A percentile compares a stretch with the other conserved stretches of the same genome.
Evolutionary conservation across 805 yeast genomes (phyloP).

Genomic region (Suhomyces vadensis): DNA sequence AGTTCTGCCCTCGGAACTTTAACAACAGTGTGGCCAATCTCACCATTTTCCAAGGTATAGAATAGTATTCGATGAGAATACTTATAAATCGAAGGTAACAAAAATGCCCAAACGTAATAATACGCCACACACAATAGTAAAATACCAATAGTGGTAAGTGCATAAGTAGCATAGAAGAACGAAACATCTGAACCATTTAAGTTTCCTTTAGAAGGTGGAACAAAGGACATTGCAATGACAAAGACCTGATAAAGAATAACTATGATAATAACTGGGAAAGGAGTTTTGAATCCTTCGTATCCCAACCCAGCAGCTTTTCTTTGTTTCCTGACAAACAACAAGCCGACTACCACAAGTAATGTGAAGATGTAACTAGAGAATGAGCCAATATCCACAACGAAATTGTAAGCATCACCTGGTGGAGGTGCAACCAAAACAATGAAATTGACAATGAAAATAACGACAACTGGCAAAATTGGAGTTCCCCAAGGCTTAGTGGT

Average conservation of each 20-base stretch:
- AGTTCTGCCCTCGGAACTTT: slow-evolving; percentile 32
- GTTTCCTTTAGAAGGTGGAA: slow-evolving; percentile 40
- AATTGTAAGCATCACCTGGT: slow-evolving; percentile 37
- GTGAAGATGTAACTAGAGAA: slow-evolving; percentile 31
- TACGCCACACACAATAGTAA: slow-evolving; percentile 32
- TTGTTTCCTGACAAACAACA: slow-evolving; percentile 27
- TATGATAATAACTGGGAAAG: slow-evolving; percentile 33
- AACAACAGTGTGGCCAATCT: slow-evolving; percentile 39
- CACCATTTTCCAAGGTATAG: slow-evolving; percentile 38
- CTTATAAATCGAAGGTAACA: slow-evolving; percentile 33
- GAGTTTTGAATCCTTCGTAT: slow-evolving; percentile 32
- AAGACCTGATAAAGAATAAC: slow-evolving; percentile 34
- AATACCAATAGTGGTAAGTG: slow-evolving; percentile 39
- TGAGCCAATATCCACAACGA: slow-evolving; percentile 32
- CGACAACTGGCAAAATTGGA: slow-evolving; percentile 26
- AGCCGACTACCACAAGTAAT: slow-evolving; percentile 26
- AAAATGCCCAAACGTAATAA: slow-evolving; percentile 36
- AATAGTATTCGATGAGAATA: slow-evolving; percentile 32
- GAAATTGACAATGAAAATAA: slow-evolving; percentile 27
- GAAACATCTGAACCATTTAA: slow-evolving; percentile 43
- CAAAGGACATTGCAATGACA: slow-evolving; percentile 44
- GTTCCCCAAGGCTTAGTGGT: slow-evolving; percentile 34
- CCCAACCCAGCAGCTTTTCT: slow-evolving; percentile 35
- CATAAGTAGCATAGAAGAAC: slow-evolving; percentile 45
- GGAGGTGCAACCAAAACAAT: slow-evolving; percentile 34